These are phyloP conservation scores for Fusarium sp. DNA, from an alignment of 2,329 filamentous ascomycete species.

Conservation along the genomic window DNA sequence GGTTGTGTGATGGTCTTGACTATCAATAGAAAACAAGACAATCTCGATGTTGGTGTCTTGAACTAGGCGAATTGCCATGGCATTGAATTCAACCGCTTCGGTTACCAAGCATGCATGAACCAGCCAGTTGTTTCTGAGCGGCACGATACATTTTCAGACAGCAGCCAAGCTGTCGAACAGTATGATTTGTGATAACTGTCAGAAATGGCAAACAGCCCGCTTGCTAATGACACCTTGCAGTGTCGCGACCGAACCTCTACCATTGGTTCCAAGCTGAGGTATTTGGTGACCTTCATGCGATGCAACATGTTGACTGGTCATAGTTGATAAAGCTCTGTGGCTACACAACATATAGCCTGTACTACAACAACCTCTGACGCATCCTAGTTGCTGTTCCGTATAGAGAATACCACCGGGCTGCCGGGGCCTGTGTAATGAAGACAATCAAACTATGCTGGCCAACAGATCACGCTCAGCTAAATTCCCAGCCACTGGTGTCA, in stretches of 20 bases:
- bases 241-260: not conserved
- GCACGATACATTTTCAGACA: not conserved
- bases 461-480: conserved; percentile 6
- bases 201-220: conserved; percentile 20
- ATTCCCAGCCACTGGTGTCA: conserved; percentile 17
- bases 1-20: not conserved
- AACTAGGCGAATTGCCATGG: conserved; percentile 7
- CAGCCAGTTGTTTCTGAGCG: not conserved
- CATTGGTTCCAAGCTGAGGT: conserved; percentile 10
- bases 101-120: conserved; percentile 4
- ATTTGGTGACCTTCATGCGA: conserved; percentile 11
- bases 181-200: conserved; percentile 19
- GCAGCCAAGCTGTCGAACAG: conserved; percentile 9
- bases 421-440: conserved; percentile 19
- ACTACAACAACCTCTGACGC: conserved; percentile 12
- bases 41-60: conserved; percentile 14
- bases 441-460: conserved; percentile 22
- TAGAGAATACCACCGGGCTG: conserved; percentile 13
- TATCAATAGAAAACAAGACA: conserved; percentile 19
- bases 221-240: not conserved
- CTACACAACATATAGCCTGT: not conserved
- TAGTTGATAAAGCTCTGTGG: not conserved
- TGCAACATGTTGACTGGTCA: conserved; percentile 25
- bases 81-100: not conserved
- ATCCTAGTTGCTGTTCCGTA: not conserved